Evolutionary conservation across 768 basidiomycete genomes (phyloP).

Genomic region (Hypholoma fasciculare): DNA sequence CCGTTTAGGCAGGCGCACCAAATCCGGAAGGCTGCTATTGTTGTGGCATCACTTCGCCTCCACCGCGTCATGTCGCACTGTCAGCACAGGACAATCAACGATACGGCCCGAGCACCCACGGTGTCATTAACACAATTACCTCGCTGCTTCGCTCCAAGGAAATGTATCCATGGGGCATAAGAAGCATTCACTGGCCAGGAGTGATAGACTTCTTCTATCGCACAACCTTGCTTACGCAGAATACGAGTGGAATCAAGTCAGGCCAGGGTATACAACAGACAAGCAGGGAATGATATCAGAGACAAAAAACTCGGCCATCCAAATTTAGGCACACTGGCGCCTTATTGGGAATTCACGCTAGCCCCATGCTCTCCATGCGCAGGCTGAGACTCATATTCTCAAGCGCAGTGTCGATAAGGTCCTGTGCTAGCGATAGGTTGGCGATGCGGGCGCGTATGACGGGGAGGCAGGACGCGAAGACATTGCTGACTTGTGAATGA

Average conservation of each 20-base stretch:
- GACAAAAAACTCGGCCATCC: background rate
- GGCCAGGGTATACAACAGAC: background rate
- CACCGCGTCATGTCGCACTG: background rate
- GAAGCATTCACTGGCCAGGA: background rate
- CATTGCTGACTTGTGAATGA: slow-evolving; percentile 37
- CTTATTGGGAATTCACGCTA: slow-evolving; percentile 4
- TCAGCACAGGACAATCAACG: background rate
- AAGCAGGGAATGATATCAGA: background rate
- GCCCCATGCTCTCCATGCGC: slow-evolving; percentile 48
- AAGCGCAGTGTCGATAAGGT: slow-evolving; percentile 48
- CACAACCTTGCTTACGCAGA: background rate
- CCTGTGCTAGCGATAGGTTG: slow-evolving; percentile 48
- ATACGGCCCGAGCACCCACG: background rate
- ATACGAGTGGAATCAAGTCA: background rate
- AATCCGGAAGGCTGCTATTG: background rate
- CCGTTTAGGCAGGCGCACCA: slow-evolving; percentile 1
- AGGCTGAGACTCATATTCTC: slow-evolving; percentile 48
- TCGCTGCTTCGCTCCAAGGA: background rate
- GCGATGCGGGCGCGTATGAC: slow-evolving; percentile 45
- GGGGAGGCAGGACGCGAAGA: slow-evolving; percentile 48
- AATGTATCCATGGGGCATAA: background rate
- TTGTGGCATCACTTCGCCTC: background rate
- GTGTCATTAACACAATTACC: background rate
- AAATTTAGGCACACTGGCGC: background rate
- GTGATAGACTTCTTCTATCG: too few relatives aligned